A percentile compares a stretch with the other conserved stretches of the same genome.
phyloP scores from a whole-genome alignment of 768 basidiomycete genomes.

The Epithele typhae region DNA sequence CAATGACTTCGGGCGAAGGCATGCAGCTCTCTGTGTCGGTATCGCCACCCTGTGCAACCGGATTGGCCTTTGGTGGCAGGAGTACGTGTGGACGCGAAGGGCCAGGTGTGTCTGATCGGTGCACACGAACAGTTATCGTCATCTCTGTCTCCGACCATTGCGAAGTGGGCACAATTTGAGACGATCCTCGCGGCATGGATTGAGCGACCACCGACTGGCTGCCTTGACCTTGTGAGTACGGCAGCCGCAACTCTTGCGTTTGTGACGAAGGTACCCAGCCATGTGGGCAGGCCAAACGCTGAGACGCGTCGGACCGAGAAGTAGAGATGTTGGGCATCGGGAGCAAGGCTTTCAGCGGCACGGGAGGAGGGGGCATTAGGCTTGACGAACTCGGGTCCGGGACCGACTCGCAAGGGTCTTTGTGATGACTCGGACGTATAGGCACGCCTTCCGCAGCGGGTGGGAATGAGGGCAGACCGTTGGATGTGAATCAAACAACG shows the following conservation, averaged over 20 bases:
- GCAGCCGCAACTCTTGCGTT: constrained; percentile 12
- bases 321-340: too few species aligned
- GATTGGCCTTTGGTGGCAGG: too few species aligned
- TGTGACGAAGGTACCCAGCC: constrained; percentile 18
- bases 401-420: constrained; percentile 3
- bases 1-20: constrained; percentile 10
- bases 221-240: too few species aligned
- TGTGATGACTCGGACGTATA: not conserved
- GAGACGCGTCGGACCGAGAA: too few species aligned
- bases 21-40: not conserved
- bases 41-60: too few species aligned
- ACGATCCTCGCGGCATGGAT: too few species aligned
- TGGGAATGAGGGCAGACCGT: too few species aligned
- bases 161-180: constrained; percentile 16
- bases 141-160: constrained; percentile 18
- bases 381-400: not conserved
- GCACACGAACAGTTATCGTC: not conserved
- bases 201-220: too few species aligned
- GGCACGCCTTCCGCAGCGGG: too few species aligned
- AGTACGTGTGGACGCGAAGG: too few species aligned
- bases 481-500: too few species aligned
- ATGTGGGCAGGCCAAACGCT: not conserved
- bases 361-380: constrained; percentile 6
- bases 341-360: constrained; percentile 1
- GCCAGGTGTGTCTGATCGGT: too few species aligned